Conservation (phyloP, 305 asterid genomes). For the Solanum chacoense region DNA sequence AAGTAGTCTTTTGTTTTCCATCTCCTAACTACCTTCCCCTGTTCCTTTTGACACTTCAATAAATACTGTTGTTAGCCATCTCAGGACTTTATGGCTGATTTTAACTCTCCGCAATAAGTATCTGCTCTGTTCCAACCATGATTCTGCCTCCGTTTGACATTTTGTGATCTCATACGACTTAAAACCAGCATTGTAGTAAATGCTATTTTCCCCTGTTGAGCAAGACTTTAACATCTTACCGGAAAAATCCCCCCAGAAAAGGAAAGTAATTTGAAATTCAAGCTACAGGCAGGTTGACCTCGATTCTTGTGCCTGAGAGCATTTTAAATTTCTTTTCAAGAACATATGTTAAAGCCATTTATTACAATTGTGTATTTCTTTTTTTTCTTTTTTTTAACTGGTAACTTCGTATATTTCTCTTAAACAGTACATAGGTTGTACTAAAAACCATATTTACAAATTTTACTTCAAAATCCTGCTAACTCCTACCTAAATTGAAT, state of each 20-base stretch:
- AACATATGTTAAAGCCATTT: neutral
- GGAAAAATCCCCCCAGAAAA: neutral
- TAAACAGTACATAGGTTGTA: neutral
- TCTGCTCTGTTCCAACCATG: neutral
- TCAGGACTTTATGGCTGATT: neutral
- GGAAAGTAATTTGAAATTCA: neutral
- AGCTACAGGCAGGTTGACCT: neutral
- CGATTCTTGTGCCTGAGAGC: neutral
- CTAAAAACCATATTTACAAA: neutral
- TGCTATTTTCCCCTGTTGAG: neutral
- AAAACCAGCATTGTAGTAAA: neutral
- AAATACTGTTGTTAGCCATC: neutral
- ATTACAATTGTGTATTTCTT: neutral
- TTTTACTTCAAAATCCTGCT: neutral
- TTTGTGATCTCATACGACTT: neutral
- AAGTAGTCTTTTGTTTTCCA: neutral
- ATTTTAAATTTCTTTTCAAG: too few relatives aligned
- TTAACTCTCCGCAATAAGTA: neutral
- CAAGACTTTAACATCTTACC: neutral
- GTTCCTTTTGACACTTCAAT: neutral
- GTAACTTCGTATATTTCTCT: neutral
- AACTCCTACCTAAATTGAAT: neutral
- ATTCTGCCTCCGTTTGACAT: neutral
- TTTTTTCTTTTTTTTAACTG: neutral
- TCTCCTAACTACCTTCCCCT: neutral